Base-by-base conservation (phyloP, 129 eudicot genomes). In the Gnaphalium uliginosum region DNA sequence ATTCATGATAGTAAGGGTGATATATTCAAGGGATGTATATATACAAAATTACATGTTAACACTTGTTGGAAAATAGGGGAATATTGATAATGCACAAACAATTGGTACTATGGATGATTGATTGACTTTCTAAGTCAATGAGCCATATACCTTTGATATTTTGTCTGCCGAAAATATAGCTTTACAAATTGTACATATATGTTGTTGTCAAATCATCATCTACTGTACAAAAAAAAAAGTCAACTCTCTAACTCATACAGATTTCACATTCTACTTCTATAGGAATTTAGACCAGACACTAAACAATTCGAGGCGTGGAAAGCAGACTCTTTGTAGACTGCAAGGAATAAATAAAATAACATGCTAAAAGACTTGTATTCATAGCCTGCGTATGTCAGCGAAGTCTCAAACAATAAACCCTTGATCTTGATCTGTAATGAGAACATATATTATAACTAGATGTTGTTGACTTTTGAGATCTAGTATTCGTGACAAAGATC, bases 141-240 rank as follows among this genome's bases (percentile, higher is more conserved):
- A 39, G 46, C 46, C 14, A 1, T 53, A 8, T 53, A 53, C 59
- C 10, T 53, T 18, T n/a, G 59, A 50, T 50, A 50, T 50, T 7
- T 53, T 53, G 59, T n/a, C 9, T 18, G 3, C n/a, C 8, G 8
- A 4, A 18, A 14, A 51, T 51, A 14, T 51, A 53, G 1, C 10
- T 53, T 18, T 53, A 53, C 59, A n/a, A n/a, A n/a, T 5, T 18
- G 19, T 53, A 4, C 5, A 5, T 18, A 7, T 4, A 53, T 15
- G 21, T 1, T 15, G 21, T 1, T 4, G 22, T 17, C 19, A 18
- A 14, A 18, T 51, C 1, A 4, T 41, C 78, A 48, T 75, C n/a
- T 76, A 76, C 37, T 50, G 11, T 64, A 76, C 54, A 75, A 75
- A 14, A 35, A 9, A 30, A 50, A 48, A 32, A 33, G 35, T 29